These are phyloP conservation scores for Aquilaria sinensis DNA, from an alignment of 345 rosid species.

Conservation along the genomic window DNA sequence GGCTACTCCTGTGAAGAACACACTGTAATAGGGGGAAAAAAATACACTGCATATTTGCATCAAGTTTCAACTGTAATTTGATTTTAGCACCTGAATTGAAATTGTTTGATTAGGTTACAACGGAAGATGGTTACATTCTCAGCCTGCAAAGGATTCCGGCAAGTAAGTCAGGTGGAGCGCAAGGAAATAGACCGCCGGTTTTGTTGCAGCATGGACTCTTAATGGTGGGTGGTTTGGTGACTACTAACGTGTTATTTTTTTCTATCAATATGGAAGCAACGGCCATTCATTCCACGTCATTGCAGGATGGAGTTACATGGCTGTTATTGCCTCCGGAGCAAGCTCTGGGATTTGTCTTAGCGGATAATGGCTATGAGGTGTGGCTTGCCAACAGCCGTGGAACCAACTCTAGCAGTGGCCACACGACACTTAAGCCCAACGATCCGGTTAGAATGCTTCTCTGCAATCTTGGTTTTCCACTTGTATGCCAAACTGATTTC, in stretches of 20 bases:
- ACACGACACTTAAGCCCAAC: slow-evolving; percentile 22
- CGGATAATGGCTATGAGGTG: slow-evolving; percentile 46
- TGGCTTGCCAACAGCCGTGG: slow-evolving; percentile 49
- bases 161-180: slow-evolving; percentile 24
- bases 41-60: not conserved
- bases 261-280: not conserved
- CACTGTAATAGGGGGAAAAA: slow-evolving; percentile 12
- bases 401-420: slow-evolving; percentile 35
- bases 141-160: slow-evolving; percentile 49
- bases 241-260: not conserved
- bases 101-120: slow-evolving; percentile 36
- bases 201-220: slow-evolving; percentile 48
- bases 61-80: not conserved
- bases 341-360: slow-evolving; percentile 37
- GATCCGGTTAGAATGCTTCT: slow-evolving; percentile 17
- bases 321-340: slow-evolving; percentile 31
- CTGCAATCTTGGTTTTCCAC: not conserved
- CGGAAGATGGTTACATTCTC: slow-evolving; percentile 49
- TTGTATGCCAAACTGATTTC: not conserved
- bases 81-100: not conserved
- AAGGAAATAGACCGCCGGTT: slow-evolving; percentile 29
- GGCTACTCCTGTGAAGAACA: slow-evolving; percentile 39
- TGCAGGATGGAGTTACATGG: slow-evolving; percentile 48
- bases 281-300: not conserved
- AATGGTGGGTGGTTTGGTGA: slow-evolving; percentile 23